phyloP scores from a whole-genome alignment of 2,329 filamentous ascomycete species.

The Pseudohalonectria lignicola region DNA sequence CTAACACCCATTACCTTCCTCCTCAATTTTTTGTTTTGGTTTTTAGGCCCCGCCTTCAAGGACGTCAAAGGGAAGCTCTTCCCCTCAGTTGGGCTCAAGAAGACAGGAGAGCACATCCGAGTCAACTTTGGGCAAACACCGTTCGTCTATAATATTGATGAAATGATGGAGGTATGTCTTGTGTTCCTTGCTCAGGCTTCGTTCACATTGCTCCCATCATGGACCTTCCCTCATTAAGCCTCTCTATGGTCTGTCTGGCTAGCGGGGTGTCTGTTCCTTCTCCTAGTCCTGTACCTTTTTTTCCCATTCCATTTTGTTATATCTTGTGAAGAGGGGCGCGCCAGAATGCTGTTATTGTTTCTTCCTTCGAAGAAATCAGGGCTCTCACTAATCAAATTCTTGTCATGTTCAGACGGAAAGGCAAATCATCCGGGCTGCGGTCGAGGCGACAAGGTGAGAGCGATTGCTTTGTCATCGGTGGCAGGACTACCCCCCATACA shows the following conservation, averaged over 20 bases:
- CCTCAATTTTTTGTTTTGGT: neutral
- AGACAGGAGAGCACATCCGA: slow-evolving; percentile 47
- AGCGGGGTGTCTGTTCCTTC: slow-evolving; percentile 7
- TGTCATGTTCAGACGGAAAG: slow-evolving; percentile 56
- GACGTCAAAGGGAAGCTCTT: slow-evolving; percentile 54
- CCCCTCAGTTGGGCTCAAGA: slow-evolving; percentile 55
- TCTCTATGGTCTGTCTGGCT: neutral
- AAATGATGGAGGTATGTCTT: slow-evolving; percentile 60
- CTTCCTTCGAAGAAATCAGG: too few species aligned
- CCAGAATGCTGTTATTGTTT: too few species aligned
- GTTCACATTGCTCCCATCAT: neutral
- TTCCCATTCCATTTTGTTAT: neutral
- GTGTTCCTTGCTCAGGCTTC: neutral
- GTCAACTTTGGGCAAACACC: slow-evolving; percentile 62
- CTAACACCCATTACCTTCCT: neutral
- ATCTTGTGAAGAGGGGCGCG: too few species aligned
- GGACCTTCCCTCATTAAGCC: neutral
- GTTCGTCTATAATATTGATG: slow-evolving; percentile 87
- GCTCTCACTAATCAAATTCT: too few species aligned
- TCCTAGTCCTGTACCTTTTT: slow-evolving; percentile 6
- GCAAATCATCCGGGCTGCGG: slow-evolving; percentile 45
- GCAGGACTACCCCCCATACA: too few species aligned
- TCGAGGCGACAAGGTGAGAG: slow-evolving; percentile 34
- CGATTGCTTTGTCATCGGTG: too few species aligned
- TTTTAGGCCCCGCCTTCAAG: slow-evolving; percentile 56